Conservation (phyloP, 768 basidiomycete species). For the Leucogyrophana mollusca region DNA sequence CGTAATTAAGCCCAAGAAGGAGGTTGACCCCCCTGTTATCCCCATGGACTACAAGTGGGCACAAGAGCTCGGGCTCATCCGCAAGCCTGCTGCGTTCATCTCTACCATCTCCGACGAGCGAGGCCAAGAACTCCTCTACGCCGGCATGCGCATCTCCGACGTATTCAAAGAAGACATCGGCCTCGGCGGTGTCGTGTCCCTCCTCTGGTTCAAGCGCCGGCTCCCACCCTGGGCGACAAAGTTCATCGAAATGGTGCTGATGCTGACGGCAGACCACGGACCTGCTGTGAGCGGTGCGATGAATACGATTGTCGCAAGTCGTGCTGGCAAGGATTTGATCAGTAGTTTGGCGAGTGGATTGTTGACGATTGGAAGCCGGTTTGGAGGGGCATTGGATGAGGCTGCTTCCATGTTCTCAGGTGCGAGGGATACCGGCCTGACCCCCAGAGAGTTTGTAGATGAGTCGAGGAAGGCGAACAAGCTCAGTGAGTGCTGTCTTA, state of each 20-base stretch:
- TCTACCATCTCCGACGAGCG: constrained; percentile 99
- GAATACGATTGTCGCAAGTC: constrained; percentile 99
- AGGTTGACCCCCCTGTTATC: constrained; percentile 91
- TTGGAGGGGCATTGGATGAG: constrained; percentile 98
- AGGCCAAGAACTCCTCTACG: constrained; percentile 96
- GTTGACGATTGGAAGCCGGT: constrained; percentile 95
- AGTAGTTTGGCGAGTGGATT: constrained; percentile 95
- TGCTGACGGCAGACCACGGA: constrained; percentile 98
- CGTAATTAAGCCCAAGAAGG: constrained; percentile 63
- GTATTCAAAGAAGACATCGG: constrained; percentile 98
- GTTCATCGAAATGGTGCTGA: constrained; percentile 99
- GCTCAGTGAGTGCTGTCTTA: constrained; percentile 60
- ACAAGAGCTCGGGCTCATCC: constrained; percentile 95
- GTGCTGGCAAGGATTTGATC: constrained; percentile 99
- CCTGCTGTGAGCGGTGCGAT: constrained; percentile 98
- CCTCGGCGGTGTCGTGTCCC: constrained; percentile 91
- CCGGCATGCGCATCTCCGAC: constrained; percentile 98
- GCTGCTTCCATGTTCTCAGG: constrained; percentile 94
- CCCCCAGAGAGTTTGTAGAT: constrained; percentile 98
- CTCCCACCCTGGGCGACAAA: constrained; percentile 93
- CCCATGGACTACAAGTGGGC: constrained; percentile 99
- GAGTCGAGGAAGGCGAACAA: constrained; percentile 90
- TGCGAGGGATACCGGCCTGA: constrained; percentile 87
- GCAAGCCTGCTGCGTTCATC: constrained; percentile 98
- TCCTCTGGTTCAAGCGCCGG: constrained; percentile 97